Evolutionary conservation across 148 eudicot species (phyloP).

Genomic region (Chenopodium berlandieri): DNA sequence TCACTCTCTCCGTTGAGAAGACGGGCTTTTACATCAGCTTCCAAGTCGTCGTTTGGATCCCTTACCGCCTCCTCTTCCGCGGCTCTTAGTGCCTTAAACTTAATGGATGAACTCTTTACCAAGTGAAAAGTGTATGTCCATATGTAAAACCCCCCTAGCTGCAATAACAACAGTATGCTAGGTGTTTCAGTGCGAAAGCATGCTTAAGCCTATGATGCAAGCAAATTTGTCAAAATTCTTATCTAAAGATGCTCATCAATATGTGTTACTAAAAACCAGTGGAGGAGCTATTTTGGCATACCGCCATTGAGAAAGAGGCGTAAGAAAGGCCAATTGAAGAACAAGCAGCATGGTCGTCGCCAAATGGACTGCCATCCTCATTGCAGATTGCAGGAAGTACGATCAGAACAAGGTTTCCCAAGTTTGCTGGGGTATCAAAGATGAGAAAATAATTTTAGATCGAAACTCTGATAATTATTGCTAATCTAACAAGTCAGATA

Average conservation of each 20-base stretch:
- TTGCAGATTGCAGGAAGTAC: slow-evolving; percentile 78
- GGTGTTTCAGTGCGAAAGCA: neutral
- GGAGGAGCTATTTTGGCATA: slow-evolving; percentile 18
- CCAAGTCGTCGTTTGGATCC: slow-evolving; percentile 64
- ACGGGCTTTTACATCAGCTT: slow-evolving; percentile 40
- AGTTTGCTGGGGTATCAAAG: slow-evolving; percentile 46
- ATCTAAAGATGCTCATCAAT: neutral
- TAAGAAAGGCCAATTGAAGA: slow-evolving; percentile 60
- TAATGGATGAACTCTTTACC: slow-evolving; percentile 47
- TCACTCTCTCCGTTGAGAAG: slow-evolving; percentile 47
- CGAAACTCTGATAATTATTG: neutral
- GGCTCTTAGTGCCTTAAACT: slow-evolving; percentile 35
- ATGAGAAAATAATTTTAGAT: neutral
- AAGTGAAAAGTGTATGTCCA: slow-evolving; percentile 86
- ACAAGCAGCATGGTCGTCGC: slow-evolving; percentile 54
- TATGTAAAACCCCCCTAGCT: slow-evolving; percentile 82
- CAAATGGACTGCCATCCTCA: slow-evolving; percentile 77
- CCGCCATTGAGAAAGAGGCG: slow-evolving; percentile 95
- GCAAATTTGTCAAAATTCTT: neutral
- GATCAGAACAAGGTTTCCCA: slow-evolving; percentile 82
- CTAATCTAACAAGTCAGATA: neutral
- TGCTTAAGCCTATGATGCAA: neutral
- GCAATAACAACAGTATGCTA: slow-evolving; percentile 8
- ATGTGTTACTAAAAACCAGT: neutral
- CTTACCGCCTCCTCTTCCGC: slow-evolving; percentile 36